A percentile compares a stretch with the other conserved stretches of the same genome.
phyloP scores from a whole-genome alignment of 176 grass and related monocot genomes.

The Zea luxurians region DNA sequence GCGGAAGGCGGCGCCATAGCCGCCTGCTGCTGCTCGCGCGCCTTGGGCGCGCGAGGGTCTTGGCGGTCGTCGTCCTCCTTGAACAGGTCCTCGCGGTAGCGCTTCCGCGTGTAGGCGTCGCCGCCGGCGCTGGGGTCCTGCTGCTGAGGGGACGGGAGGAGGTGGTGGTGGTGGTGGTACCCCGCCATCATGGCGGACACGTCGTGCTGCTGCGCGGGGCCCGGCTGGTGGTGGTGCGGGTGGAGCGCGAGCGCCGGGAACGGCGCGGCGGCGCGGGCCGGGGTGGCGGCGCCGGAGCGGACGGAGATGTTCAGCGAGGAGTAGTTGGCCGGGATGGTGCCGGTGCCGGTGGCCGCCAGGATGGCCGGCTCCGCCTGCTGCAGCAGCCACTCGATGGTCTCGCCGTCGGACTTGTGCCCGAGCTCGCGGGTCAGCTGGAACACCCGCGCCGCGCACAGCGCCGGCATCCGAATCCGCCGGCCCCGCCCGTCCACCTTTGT shows the following conservation, averaged over 20 bases:
- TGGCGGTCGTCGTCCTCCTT: constrained; percentile 95
- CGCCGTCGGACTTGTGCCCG: constrained; percentile 94
- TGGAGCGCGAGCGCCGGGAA: constrained; percentile 50
- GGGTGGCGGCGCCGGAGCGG: constrained; percentile 44
- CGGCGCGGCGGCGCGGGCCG: constrained; percentile 33
- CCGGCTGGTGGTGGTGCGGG: constrained; percentile 44
- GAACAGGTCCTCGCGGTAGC: constrained; percentile 89
- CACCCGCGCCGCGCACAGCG: constrained; percentile 87
- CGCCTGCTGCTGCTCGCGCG: constrained; percentile 48
- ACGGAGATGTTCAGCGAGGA: constrained; percentile 81
- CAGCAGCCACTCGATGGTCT: constrained; percentile 98
- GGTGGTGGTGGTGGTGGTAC: constrained; percentile 64
- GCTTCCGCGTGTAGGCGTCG: constrained; percentile 65
- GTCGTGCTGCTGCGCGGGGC: constrained; percentile 33
- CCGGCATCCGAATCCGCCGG: constrained; percentile 93
- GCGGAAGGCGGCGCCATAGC: constrained; percentile 15
- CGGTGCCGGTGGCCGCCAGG: constrained; percentile 87
- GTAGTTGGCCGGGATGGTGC: constrained; percentile 91
- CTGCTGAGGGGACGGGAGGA: constrained; percentile 39
- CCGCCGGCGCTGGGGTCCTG: constrained; percentile 38
- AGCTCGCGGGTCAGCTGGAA: constrained; percentile 98
- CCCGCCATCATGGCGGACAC: constrained; percentile 74
- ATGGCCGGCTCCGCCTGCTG: constrained; percentile 98
- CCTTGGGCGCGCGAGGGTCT: constrained; percentile 44
- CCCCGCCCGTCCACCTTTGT: constrained; percentile 95